A percentile compares a stretch with the other conserved stretches of the same genome.
These are phyloP conservation scores for Fragilaria crotonensis DNA, from an alignment of 108 stramenopile genomes.

Conservation along the genomic window DNA sequence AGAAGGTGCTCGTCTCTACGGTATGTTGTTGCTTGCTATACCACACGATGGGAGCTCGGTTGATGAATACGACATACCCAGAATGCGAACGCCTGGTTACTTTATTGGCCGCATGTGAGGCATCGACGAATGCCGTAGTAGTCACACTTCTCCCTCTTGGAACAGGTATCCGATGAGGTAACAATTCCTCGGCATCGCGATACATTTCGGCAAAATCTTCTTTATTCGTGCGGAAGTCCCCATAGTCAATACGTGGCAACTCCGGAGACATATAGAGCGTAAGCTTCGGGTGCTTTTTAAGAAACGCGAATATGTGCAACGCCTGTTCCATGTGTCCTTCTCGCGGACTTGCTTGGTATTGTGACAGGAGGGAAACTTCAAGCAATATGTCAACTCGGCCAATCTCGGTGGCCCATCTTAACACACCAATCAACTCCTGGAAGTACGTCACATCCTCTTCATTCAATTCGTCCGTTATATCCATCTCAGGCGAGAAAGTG, in stretches of 20 bases:
- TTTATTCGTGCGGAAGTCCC: too few relatives aligned
- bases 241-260: neutral
- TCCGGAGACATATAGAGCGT: conserved; percentile 3
- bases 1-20: conserved; percentile 41
- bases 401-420: too few relatives aligned
- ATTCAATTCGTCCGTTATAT: conserved; percentile 4
- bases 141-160: conserved; percentile 10
- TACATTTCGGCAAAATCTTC: too few relatives aligned
- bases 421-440: too few relatives aligned
- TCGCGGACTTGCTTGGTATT: conserved; percentile 14
- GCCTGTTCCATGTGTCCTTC: conserved; percentile 24
- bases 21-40: conserved; percentile 25
- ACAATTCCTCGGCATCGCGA: too few relatives aligned
- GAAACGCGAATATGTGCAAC: conserved; percentile 25
- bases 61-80: conserved; percentile 39
- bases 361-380: conserved; percentile 23
- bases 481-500: conserved; percentile 7
- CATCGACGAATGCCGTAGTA: conserved; percentile 9
- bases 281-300: conserved; percentile 6
- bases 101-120: conserved; percentile 36
- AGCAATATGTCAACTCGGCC: conserved; percentile 15
- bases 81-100: conserved; percentile 42
- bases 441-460: neutral
- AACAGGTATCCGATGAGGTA: conserved; percentile 8
- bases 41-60: conserved; percentile 25